Conservation (phyloP, 1,139 yeast genomes). For the Hanseniaspora uvarum region DNA sequence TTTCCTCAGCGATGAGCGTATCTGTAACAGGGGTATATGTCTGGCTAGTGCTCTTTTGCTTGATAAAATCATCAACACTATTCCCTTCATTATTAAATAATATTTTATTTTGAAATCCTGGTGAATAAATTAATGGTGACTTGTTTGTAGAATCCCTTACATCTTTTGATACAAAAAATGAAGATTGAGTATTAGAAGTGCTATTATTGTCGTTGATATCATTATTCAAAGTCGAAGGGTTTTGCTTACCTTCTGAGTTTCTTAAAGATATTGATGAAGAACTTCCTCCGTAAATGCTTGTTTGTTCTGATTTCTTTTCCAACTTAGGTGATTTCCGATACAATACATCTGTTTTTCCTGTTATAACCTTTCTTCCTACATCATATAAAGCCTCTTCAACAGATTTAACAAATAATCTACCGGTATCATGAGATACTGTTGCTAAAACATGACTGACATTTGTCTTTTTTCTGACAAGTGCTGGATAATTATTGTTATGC, state of each 20-base stretch:
- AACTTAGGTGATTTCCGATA: not conserved
- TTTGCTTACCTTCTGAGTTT: not conserved
- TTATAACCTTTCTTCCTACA: not conserved
- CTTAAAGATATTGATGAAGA: not conserved
- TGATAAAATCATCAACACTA: not conserved
- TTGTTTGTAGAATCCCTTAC: constrained; percentile 7
- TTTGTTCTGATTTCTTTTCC: not conserved
- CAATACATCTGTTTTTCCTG: not conserved
- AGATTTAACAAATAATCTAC: constrained; percentile 4
- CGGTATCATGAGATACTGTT: constrained; percentile 9
- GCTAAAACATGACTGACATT: not conserved
- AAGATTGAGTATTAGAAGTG: constrained; percentile 1
- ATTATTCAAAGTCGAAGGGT: not conserved
- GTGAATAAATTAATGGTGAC: constrained; percentile 1
- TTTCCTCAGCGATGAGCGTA: not conserved
- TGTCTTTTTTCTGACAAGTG: not conserved
- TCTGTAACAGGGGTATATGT: not conserved
- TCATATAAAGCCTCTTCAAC: constrained; percentile 3
- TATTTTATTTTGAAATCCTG: not conserved
- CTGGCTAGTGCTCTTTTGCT: not conserved
- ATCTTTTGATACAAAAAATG: constrained; percentile 14
- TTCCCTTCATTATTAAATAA: not conserved
- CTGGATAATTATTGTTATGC: not conserved
- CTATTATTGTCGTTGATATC: not conserved
- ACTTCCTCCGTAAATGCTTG: not conserved